Base-by-base conservation (phyloP, 352 stramenopile genomes). In the Pythium sp. region DNA sequence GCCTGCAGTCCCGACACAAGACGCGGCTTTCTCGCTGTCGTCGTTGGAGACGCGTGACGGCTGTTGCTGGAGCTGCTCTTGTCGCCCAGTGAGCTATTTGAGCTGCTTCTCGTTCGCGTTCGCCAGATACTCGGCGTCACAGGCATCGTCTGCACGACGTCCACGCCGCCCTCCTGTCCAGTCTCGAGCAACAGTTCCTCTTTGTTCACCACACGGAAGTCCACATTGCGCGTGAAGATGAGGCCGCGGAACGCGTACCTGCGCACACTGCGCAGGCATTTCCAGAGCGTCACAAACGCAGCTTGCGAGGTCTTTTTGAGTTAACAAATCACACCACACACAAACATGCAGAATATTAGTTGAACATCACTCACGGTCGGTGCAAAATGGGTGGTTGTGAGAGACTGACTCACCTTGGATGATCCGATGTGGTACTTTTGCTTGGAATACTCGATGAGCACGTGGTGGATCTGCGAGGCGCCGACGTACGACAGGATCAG, bases 401-500 rank as follows among this genome's bases (percentile, higher is more conserved):
- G 14, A 36, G 47, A 26, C 56, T 49, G 8, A 63, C 51, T 41
- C 68, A 94, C 87, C 77, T 92, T 93, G 34, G 87, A 86, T 5
- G 85, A 85, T 1, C 87, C 87, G 30, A 95, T 79, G 61, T 93
- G 83, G 62, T 94, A 95, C 62, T 72, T 76, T 41, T 87, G 78
- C 47, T 86, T 78, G 5, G 80, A 74, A 62, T 75, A 95, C 66
- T 93, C 87, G 32, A 95, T 87, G 1, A 95, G 75, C 34, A 91
- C 87, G 62, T 95, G 87, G 61, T 94, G 87, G n/a, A 91, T 74
- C 47, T 95, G 81, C 8, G 75, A 68, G 0, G 68, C 53, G 0
- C 86, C 84, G 9, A 90, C 64, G 43, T 95, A 95, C 54, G 87
- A 95, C n/a, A 95, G 71, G 53, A 95, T 79, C 26, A 95, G 65